Evolutionary conservation across 768 basidiomycete species (phyloP), one percentile per base, ranked within the genome.

Genomic region (Psilocybe subaeruginosa): DNA sequence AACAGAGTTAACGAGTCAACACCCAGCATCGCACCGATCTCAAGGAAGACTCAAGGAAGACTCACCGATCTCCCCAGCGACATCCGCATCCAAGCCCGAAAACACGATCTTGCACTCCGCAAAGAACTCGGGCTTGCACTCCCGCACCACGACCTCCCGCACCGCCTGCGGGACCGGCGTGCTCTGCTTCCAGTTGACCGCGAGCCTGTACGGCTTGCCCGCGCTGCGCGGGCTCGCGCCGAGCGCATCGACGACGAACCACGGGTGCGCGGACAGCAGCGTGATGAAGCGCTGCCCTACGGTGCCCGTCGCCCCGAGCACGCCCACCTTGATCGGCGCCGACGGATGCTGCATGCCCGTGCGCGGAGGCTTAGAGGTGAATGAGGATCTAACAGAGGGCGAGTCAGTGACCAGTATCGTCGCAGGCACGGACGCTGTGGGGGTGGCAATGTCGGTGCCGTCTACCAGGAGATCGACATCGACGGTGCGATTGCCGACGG

Each of bases 211-310:
- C 45, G 80, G 71, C 70, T 94, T 93, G 8, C 93, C 94, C 12
- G 93, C 94, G 1, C 93, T 96, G 68, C 95, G 76, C 1, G 89
- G 76, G 8, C 94, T 97, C 46, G 97, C 97, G 43, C 96, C 97
- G 45, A 99, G 84, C 0, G 86, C 89, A 72, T 90, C 88, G 66
- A 98, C 82, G 61, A 80, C 77, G 76, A 99, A 98, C 87, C 90
- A 98, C 0, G 97, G 95, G 72, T 99, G 97, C 6, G 78, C 72
- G 3, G 93, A 81, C 51, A 99, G 89, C 51, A 98, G 87, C 53
- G 87, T 82, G 74, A 99, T 91, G 75, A 99, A 99, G 43, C 95
- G 86, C 76, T 99, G 97, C 23, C 97, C 96, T 52, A 98, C 97
- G 50, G 94, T 97, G 59, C 97, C 94, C 0, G 93, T 96, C 1